Evolutionary conservation across 75 land plant genomes (phyloP).

Genomic region (Pseudotsuga menziesii): DNA sequence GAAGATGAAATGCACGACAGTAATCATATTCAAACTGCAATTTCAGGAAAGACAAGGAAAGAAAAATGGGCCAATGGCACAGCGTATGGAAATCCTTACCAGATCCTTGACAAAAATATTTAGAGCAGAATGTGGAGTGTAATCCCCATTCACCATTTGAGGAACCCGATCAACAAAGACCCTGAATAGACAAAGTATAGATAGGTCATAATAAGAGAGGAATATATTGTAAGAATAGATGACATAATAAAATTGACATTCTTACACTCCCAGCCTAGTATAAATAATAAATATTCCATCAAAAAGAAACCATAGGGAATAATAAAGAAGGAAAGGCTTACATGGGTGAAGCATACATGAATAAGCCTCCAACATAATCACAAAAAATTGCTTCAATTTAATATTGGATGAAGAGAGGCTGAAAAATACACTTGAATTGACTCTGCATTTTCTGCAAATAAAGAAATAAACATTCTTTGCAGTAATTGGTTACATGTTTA

Average conservation of each 20-base stretch:
- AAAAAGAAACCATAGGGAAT: neutral
- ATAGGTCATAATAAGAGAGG: neutral
- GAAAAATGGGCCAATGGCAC: neutral
- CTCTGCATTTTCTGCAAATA: neutral
- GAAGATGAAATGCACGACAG: neutral
- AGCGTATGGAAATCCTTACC: constrained; percentile 37
- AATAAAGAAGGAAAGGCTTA: neutral
- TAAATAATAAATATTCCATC: neutral
- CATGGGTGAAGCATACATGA: constrained; percentile 7
- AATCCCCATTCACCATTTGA: constrained; percentile 53
- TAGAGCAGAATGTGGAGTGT: constrained; percentile 30
- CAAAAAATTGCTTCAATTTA: neutral
- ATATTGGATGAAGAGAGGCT: neutral
- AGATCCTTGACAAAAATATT: constrained; percentile 52
- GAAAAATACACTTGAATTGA: too few species aligned
- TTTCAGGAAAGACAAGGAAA: neutral
- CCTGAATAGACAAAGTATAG: constrained; percentile 37
- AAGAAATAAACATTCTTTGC: neutral
- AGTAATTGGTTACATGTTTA: neutral
- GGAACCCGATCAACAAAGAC: constrained; percentile 68
- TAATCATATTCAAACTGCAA: neutral
- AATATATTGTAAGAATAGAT: neutral
- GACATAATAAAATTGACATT: neutral
- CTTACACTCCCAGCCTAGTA: neutral
- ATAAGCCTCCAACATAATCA: neutral